These are phyloP conservation scores for Fermentozyma sake DNA, from an alignment of 1,139 yeast genomes.

Conservation along the genomic window DNA sequence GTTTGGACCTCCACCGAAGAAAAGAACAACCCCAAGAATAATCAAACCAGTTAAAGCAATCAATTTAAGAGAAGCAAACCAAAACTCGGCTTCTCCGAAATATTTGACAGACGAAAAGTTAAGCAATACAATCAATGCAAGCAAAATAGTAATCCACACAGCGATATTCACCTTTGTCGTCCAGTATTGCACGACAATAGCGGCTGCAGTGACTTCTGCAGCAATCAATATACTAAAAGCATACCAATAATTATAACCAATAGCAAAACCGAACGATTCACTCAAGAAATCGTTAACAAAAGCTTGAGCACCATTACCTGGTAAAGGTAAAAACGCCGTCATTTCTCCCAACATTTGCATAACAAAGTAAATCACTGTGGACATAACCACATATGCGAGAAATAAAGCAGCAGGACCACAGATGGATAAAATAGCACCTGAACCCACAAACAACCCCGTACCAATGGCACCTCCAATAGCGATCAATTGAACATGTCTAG, in stretches of 20 bases:
- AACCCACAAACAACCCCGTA: conserved; percentile 43
- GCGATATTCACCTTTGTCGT: conserved; percentile 44
- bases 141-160: conserved; percentile 52
- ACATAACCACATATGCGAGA: conserved; percentile 45
- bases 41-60: conserved; percentile 35
- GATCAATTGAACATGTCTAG: conserved; percentile 35
- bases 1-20: conserved; percentile 33
- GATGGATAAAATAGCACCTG: conserved; percentile 40
- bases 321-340: conserved; percentile 53
- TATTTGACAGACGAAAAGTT: conserved; percentile 45
- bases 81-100: conserved; percentile 65
- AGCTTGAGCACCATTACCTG: conserved; percentile 41
- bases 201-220: conserved; percentile 51
- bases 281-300: conserved; percentile 34
- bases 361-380: conserved; percentile 49
- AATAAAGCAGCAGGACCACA: conserved; percentile 53
- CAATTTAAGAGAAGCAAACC: conserved; percentile 53
- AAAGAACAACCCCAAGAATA: conserved; percentile 40
- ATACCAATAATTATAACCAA: conserved; percentile 48
- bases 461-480: conserved; percentile 41
- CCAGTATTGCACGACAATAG: conserved; percentile 55
- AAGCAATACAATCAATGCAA: conserved; percentile 31
- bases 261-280: conserved; percentile 40
- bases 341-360: conserved; percentile 61
- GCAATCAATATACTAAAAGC: conserved; percentile 47